Base-by-base conservation (phyloP, 2,329 filamentous ascomycete genomes). In the Talaromyces sp. region DNA sequence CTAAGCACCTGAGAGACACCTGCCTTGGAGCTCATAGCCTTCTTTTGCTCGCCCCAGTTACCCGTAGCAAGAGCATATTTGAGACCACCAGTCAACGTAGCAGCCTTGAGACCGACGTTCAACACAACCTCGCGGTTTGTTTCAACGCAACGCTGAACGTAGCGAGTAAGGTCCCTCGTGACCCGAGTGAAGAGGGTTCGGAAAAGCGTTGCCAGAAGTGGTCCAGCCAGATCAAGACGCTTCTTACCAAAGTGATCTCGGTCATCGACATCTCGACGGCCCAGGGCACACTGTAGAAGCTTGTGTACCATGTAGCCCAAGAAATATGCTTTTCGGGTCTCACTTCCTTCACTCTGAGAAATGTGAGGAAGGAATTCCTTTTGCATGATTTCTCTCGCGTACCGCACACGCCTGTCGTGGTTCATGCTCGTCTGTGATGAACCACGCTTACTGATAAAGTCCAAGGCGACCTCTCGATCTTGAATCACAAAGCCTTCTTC, bases 21-120 rank as follows among this genome's bases (percentile, higher is more conserved):
- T 53, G 95, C 95, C 65, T 96, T 98, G 1, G 93, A 91, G 68
- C 89, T 93, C 69, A 90, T 90, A 21, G 95, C 93, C 81, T 98
- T 99, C 84, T 98, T 99, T 80, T 99, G 95, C 67, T 99, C 95
- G 71, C 95, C 96, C 96, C 95, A 99, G 78, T 99, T 99, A 66
- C 95, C 95, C 14, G 95, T 99, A 27, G 95, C 93, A 64, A 99
- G 82, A 57, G 95, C 97, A 77, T 99, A 99, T 73, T 97, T 96
- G 66, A 99, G 79, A 55, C 93, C 95, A 71, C 95, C 96, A 21
- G 93, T 96, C 66, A 99, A 83, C 21, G 95, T 96, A 64, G 87
- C 89, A 24, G 89, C 88, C 80, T 97, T 98, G 70, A 98, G 89
- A 67, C 92, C 95, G 61, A 96, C 85, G 14, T 90, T 90, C 49